phyloP scores from a whole-genome alignment of 108 stramenopile genomes.

The Skeletonema costatum region DNA sequence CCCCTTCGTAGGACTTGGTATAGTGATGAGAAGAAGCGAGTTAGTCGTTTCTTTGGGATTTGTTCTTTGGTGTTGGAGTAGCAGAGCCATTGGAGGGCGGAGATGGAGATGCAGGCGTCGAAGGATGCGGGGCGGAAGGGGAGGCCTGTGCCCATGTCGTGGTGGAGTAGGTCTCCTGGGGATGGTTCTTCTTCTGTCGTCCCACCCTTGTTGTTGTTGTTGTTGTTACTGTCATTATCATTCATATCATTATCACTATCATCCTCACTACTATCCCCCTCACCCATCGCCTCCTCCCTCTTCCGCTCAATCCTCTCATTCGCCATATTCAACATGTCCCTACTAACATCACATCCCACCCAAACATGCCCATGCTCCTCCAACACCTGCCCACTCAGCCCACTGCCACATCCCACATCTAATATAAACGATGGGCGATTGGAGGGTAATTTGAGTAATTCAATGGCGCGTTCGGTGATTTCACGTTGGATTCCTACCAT shows the following conservation, averaged over 20 bases:
- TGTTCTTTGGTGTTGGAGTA: slow-evolving; percentile 92
- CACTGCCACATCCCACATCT: slow-evolving; percentile 98
- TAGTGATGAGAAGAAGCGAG: slow-evolving; percentile 94
- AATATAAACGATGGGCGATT: slow-evolving; percentile 75
- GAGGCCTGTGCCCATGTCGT: slow-evolving; percentile 99
- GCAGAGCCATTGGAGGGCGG: slow-evolving; percentile 99
- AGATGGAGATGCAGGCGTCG: slow-evolving; percentile 98
- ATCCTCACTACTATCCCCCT: slow-evolving; percentile 13
- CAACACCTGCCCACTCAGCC: slow-evolving; percentile 91
- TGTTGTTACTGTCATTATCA: slow-evolving; percentile 31
- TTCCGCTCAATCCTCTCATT: slow-evolving; percentile 85
- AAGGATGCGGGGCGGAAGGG: slow-evolving; percentile 98
- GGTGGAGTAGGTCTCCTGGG: slow-evolving; percentile 83
- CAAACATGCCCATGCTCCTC: slow-evolving; percentile 97
- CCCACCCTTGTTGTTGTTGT: slow-evolving; percentile 41
- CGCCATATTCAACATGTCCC: slow-evolving; percentile 98
- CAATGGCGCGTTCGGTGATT: slow-evolving; percentile 96
- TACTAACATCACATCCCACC: slow-evolving; percentile 95
- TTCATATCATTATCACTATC: slow-evolving; percentile 32
- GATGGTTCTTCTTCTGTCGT: slow-evolving; percentile 41
- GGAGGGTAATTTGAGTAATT: slow-evolving; percentile 80
- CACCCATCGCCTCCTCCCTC: slow-evolving; percentile 34
- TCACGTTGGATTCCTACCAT: slow-evolving; percentile 96
- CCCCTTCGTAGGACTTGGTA: slow-evolving; percentile 93
- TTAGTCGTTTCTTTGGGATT: slow-evolving; percentile 87